These are phyloP conservation scores for Alternaria viburni DNA, from an alignment of 2,329 filamentous ascomycete species.

Conservation along the genomic window DNA sequence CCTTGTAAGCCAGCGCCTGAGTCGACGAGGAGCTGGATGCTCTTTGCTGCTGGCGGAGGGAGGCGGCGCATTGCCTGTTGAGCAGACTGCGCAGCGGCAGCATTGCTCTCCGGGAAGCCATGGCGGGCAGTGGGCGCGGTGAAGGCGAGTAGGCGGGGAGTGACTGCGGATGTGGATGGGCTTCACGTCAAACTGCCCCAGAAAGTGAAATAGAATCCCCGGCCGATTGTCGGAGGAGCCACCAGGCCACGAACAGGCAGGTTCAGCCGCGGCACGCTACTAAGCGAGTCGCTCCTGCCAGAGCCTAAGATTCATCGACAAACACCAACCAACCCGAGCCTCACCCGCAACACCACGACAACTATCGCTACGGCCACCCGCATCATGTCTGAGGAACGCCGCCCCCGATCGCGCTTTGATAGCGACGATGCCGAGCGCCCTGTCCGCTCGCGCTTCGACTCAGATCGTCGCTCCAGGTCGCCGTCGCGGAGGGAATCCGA, in stretches of 20 bases:
- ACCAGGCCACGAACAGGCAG: slow-evolving; percentile 2
- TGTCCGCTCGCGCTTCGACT: slow-evolving; percentile 77
- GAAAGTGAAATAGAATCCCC: slow-evolving; percentile 14
- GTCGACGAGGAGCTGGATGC: slow-evolving; percentile 70
- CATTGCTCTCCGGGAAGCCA: slow-evolving; percentile 53
- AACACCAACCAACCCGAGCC: slow-evolving; percentile 2
- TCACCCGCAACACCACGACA: slow-evolving; percentile 1
- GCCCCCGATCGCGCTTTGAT: slow-evolving; percentile 93
- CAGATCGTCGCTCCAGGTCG: slow-evolving; percentile 68
- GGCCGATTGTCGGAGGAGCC: slow-evolving; percentile 13
- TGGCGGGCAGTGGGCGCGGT: slow-evolving; percentile 29
- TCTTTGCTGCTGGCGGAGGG: slow-evolving; percentile 39
- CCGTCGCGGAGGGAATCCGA: slow-evolving; percentile 71
- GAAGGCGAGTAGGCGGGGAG: slow-evolving; percentile 29
- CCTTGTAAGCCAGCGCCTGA: slow-evolving; percentile 95
- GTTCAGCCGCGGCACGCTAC: slow-evolving; percentile 13
- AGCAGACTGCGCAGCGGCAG: slow-evolving; percentile 47
- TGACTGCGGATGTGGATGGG: not conserved
- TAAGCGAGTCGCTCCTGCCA: slow-evolving; percentile 9
- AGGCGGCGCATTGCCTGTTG: slow-evolving; percentile 33
- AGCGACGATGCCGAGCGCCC: slow-evolving; percentile 76
- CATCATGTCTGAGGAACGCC: slow-evolving; percentile 78
- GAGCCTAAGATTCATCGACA: not conserved
- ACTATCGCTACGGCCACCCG: slow-evolving; percentile 3
- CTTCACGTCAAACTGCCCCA: slow-evolving; percentile 6